A percentile compares a stretch with the other conserved stretches of the same genome.
These are phyloP conservation scores for Coemansia sp. DNA, from an alignment of 192 early-diverging fungal genomes.

Conservation along the genomic window DNA sequence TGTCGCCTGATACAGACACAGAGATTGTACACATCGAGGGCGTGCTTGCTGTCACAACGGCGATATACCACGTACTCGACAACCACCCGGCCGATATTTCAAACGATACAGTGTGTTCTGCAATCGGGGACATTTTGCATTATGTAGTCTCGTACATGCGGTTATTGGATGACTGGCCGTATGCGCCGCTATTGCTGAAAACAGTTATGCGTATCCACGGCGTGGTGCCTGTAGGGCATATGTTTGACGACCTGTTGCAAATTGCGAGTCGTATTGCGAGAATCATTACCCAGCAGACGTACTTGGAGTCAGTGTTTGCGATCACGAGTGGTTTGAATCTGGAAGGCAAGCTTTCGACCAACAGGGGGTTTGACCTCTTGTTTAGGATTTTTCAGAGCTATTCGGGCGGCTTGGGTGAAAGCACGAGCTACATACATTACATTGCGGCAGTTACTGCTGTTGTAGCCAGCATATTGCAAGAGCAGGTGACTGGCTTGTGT, in stretches of 20 bases:
- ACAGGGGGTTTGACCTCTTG: no score
- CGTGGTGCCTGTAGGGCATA: not conserved
- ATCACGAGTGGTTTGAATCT: no score
- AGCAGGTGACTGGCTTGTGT: no score
- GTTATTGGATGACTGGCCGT: not conserved
- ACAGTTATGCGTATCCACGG: not conserved
- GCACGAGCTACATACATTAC: no score
- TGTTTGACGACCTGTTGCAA: not conserved
- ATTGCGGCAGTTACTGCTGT: no score
- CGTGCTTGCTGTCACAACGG: not conserved
- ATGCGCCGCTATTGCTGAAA: not conserved
- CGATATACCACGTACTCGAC: not conserved
- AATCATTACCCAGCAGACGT: not conserved
- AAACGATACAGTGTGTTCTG: not conserved
- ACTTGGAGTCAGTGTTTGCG: not conserved
- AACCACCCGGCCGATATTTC: not conserved
- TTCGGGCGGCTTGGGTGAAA: no score
- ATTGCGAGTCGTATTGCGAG: not conserved
- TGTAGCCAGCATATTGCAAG: no score
- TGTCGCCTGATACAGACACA: not conserved
- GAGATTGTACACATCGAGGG: not conserved
- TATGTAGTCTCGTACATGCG: not conserved
- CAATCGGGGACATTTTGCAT: not conserved
- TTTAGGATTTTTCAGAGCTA: no score
- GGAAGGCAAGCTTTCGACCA: no score